Evolutionary conservation across 768 basidiomycete species (phyloP), one percentile per base, ranked within the genome.

Genomic region (Rossbeevera mucosa): DNA sequence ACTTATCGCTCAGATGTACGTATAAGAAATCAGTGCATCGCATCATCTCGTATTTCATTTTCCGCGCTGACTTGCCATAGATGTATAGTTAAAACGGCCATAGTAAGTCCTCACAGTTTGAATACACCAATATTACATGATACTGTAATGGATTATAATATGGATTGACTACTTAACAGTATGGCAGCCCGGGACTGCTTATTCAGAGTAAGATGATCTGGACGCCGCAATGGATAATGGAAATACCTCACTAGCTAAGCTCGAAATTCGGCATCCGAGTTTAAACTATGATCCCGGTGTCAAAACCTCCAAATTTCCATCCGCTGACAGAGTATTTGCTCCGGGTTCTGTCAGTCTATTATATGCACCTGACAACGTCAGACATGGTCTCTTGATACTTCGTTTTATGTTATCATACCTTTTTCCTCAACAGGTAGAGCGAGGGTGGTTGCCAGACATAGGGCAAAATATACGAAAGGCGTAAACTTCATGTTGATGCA

Each of bases 401-500:
- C 11, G 14, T 29, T 12, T 20, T 18, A 13, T 13, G 14, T 29
- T n/a, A 7, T 5, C 8, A 30, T 47, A 52, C 46, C 44, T 14
- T 9, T 1, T 16, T 38, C 28, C 0, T 18, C 9, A 4, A 25
- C 3, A 8, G 45, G 26, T 2, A 29, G 14, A 47, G 46, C 40
- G 46, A 48, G n/a, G 16, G 25, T 7, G 5, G 14, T 25, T 2
- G 45, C 29, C 5, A 52, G n/a, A 30, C 26, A 52, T n/a, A 48
- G 38, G 20, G 21, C n/a, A 3, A 52, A 21, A 29, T 25, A 31
- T 6, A 40, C 11, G 12, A 40, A 16, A 9, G 30, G 4, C 12
- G 22, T 48, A 21, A 48, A 31, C 40, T 47, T 52, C 51, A 52
- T 52, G 13, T 30, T 5, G 29, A 20, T 47, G 38, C n/a, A n/a